Evolutionary conservation across 2,329 filamentous ascomycete species (phyloP).

Genomic region (Monilinia fructigena): DNA sequence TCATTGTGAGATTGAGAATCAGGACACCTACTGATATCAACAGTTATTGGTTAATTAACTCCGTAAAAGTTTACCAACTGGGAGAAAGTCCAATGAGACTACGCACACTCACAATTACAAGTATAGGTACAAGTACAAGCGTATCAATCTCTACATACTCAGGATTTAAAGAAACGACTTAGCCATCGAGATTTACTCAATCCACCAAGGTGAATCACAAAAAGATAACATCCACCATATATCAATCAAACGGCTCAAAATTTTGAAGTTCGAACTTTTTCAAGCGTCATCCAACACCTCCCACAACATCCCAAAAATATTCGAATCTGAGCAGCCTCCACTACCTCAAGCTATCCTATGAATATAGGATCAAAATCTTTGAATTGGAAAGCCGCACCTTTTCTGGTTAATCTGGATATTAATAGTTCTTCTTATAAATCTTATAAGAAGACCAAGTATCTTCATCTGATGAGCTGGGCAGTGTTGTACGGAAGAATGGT

Average conservation of each 20-base stretch:
- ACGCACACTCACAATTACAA: background rate
- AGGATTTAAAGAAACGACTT: background rate
- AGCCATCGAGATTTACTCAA: background rate
- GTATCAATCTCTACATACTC: background rate
- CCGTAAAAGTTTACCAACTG: conserved; percentile 14
- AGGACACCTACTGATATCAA: accelerated
- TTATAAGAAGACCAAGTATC: no score
- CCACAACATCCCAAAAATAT: background rate
- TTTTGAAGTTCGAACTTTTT: background rate
- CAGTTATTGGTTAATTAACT: conserved; percentile 19
- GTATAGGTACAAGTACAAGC: background rate
- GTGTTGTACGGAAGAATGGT: no score
- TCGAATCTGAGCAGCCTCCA: background rate
- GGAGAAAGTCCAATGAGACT: background rate
- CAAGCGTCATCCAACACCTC: background rate
- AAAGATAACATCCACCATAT: background rate
- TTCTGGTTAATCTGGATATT: no score
- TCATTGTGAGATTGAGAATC: background rate
- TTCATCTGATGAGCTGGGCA: no score
- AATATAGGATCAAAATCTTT: no score
- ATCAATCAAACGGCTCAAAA: background rate
- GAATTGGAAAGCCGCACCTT: no score
- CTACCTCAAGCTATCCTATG: no score
- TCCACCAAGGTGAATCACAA: accelerated
- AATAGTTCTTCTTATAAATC: no score